These are phyloP conservation scores for Porphyridium purpureum DNA, from an alignment of 23 red algal genomes.

Conservation along the genomic window DNA sequence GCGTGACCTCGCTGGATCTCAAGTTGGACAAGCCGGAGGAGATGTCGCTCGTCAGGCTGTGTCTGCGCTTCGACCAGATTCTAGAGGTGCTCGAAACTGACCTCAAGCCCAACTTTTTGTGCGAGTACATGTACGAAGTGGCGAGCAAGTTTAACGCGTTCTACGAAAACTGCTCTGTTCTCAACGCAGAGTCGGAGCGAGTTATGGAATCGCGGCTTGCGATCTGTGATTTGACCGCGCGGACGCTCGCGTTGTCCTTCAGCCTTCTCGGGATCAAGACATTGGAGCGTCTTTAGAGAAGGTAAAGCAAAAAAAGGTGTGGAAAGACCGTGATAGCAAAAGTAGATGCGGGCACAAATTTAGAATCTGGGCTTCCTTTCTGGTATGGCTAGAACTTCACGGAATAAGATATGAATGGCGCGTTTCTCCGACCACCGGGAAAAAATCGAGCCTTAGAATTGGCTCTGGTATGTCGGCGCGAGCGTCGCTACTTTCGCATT, in stretches of 20 bases:
- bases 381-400: too few species aligned
- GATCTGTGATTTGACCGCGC: conserved; percentile 69
- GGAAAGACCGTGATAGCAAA: too few species aligned
- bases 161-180: conserved; percentile 91
- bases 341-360: too few species aligned
- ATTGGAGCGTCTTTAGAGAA: conserved; percentile 35
- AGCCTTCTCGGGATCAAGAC: conserved; percentile 77
- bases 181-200: conserved; percentile 39
- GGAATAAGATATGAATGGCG: too few species aligned
- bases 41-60: conserved; percentile 34
- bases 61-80: conserved; percentile 65
- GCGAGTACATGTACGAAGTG: conserved; percentile 85
- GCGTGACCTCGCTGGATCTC: conserved; percentile 9
- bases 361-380: too few species aligned
- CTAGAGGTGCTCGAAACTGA: conserved; percentile 70
- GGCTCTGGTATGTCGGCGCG: too few species aligned
- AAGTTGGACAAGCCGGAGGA: conserved; percentile 43
- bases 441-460: too few species aligned
- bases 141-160: conserved; percentile 79
- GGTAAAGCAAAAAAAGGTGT: too few species aligned
- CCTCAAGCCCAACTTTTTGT: conserved; percentile 70
- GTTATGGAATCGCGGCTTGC: conserved; percentile 54
- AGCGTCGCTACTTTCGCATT: too few species aligned
- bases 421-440: too few species aligned
- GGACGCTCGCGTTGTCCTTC: conserved; percentile 40